Evolutionary conservation across 1,284 basidiomycete genomes (phyloP).

Genomic region (Marasmius fiardii): DNA sequence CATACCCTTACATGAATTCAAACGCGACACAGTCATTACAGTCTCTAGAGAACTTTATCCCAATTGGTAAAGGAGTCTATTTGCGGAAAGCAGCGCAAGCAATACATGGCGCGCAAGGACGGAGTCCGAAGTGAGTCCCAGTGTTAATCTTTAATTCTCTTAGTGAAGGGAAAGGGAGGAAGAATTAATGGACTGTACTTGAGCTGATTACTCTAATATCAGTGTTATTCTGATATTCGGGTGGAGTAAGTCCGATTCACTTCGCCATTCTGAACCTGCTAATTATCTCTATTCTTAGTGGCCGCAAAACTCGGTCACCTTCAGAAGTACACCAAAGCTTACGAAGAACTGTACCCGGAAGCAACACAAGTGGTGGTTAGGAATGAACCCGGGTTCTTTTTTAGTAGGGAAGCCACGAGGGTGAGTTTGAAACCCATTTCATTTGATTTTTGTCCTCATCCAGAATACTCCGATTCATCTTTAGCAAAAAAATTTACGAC

Average conservation of each 20-base stretch:
- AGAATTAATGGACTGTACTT: not conserved
- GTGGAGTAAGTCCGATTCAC: not conserved
- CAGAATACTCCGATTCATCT: not conserved
- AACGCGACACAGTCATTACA: too few relatives aligned
- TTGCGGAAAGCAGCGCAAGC: not conserved
- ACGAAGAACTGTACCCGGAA: conserved; percentile 43
- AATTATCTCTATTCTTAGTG: conserved; percentile 32
- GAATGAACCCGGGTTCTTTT: conserved; percentile 38
- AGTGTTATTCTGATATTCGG: not conserved
- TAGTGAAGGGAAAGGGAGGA: too few relatives aligned
- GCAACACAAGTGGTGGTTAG: conserved; percentile 46
- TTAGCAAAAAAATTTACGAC: conserved; percentile 30
- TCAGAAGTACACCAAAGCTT: conserved; percentile 44
- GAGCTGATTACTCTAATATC: not conserved
- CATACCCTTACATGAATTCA: too few relatives aligned
- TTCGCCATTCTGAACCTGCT: not conserved
- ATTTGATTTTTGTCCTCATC: not conserved
- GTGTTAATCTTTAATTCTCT: too few relatives aligned
- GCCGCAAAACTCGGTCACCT: conserved; percentile 46
- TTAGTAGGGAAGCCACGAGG: conserved; percentile 25
- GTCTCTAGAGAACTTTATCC: too few relatives aligned
- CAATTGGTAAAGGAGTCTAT: not conserved
- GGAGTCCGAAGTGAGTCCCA: not conserved
- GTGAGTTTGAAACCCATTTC: conserved; percentile 24
- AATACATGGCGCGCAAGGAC: not conserved